Conservation (phyloP, 768 basidiomycete genomes). For the Paxillus rubicundulus region DNA sequence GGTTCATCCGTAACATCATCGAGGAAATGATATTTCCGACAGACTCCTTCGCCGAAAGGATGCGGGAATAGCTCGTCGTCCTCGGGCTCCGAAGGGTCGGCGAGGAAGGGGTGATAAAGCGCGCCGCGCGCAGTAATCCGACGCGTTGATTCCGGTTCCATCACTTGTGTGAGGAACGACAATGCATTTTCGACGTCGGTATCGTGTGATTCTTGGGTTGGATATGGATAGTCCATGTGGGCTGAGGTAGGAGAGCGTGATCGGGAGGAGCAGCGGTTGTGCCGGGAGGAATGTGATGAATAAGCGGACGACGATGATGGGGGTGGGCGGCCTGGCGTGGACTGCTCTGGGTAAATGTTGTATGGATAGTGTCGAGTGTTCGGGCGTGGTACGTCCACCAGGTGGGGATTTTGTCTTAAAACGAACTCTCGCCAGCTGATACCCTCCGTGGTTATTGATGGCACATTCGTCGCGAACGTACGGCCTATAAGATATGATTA, state of each 20-base stretch:
- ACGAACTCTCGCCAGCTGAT: constrained; percentile 74
- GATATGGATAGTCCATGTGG: constrained; percentile 13
- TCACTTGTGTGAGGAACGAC: constrained; percentile 67
- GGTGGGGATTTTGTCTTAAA: constrained; percentile 69
- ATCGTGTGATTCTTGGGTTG: constrained; percentile 41
- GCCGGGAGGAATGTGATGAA: constrained; percentile 21
- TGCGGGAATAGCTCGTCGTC: constrained; percentile 74
- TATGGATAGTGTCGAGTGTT: constrained; percentile 59
- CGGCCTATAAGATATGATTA: constrained; percentile 56
- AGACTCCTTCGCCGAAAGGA: constrained; percentile 64
- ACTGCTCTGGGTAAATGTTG: constrained; percentile 27
- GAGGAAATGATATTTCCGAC: constrained; percentile 56
- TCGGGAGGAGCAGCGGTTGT: constrained; percentile 13
- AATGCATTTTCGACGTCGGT: constrained; percentile 65
- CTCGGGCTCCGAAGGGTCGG: constrained; percentile 41
- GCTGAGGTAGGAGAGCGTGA: constrained; percentile 25
- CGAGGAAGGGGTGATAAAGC: constrained; percentile 77
- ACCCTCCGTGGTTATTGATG: constrained; percentile 65
- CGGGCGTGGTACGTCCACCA: constrained; percentile 50
- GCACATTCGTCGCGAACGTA: constrained; percentile 87
- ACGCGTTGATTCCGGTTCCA: constrained; percentile 75
- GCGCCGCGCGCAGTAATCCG: constrained; percentile 76
- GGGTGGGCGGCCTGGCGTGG: constrained; percentile 19
- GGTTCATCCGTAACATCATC: constrained; percentile 60
- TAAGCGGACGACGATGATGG: constrained; percentile 37